phyloP scores from a whole-genome alignment of 768 basidiomycete species.

The Rubroboletus pulcherrimus region DNA sequence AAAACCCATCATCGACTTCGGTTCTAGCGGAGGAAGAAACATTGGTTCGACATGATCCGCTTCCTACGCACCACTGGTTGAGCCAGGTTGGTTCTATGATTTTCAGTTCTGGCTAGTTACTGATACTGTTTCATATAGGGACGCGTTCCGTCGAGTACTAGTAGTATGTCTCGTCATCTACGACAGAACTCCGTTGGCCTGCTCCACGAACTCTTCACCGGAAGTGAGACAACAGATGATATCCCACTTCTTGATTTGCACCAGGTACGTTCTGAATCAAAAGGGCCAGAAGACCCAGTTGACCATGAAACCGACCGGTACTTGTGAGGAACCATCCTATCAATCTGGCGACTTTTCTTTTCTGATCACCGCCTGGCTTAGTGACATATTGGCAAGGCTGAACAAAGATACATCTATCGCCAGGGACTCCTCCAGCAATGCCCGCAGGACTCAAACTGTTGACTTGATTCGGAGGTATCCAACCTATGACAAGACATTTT shows the following conservation, averaged over 20 bases:
- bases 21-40: conserved; percentile 79
- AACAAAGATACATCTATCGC: conserved; percentile 46
- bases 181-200: conserved; percentile 55
- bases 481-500: conserved; percentile 85
- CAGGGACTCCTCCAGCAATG: conserved; percentile 57
- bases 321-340: conserved; percentile 46
- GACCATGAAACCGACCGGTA: conserved; percentile 71
- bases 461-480: conserved; percentile 90
- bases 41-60: conserved; percentile 56
- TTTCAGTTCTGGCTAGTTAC: neutral
- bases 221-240: conserved; percentile 47
- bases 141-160: conserved; percentile 13
- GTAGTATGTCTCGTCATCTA: conserved; percentile 45
- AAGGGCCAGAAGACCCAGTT: conserved; percentile 22
- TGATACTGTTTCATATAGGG: conserved; percentile 20
- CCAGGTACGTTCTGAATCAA: conserved; percentile 31
- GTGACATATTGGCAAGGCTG: conserved; percentile 65
- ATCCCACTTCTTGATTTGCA: conserved; percentile 59
- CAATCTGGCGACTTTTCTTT: neutral
- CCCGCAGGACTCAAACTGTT: conserved; percentile 64
- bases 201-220: conserved; percentile 65
- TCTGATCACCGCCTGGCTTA: conserved; percentile 26
- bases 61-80: conserved; percentile 34
- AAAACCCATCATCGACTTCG: conserved; percentile 66
- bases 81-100: conserved; percentile 26